A percentile compares a stretch with the other conserved stretches of the same genome.
phyloP scores from a whole-genome alignment of 1,284 basidiomycete genomes.

The Sanghuangporus weigelae region DNA sequence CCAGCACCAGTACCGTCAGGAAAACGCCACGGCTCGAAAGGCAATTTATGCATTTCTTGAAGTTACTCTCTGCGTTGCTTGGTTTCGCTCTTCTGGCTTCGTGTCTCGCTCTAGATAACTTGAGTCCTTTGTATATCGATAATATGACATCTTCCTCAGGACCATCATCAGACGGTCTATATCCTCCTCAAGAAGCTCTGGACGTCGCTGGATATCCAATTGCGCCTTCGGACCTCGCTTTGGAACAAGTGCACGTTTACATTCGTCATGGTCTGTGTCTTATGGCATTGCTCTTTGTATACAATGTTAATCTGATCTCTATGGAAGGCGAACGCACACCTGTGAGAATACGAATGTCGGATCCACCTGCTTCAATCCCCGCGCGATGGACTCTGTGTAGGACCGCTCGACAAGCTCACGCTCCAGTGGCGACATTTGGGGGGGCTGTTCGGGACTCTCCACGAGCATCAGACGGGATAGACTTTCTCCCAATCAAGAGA shows the following conservation, averaged over 20 bases:
- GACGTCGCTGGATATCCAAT: constrained; percentile 57
- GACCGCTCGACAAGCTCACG: constrained; percentile 47
- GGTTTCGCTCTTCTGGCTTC: too few relatives aligned
- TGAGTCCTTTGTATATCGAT: too few relatives aligned
- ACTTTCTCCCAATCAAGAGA: constrained; percentile 33
- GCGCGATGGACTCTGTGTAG: constrained; percentile 68
- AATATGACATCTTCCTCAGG: not conserved
- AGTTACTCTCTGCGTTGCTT: too few relatives aligned
- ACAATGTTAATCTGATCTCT: not conserved
- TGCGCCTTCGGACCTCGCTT: constrained; percentile 47
- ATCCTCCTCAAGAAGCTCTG: constrained; percentile 36
- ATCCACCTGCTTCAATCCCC: constrained; percentile 59
- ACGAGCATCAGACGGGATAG: constrained; percentile 21
- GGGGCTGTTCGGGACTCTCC: constrained; percentile 18
- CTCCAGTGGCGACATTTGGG: constrained; percentile 36
- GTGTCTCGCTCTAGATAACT: not conserved
- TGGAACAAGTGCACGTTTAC: constrained; percentile 71
- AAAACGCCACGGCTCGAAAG: too few relatives aligned
- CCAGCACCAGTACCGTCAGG: too few relatives aligned
- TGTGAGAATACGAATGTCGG: constrained; percentile 57
- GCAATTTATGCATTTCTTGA: too few relatives aligned
- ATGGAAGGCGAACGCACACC: constrained; percentile 65
- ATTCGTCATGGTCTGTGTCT: constrained; percentile 63
- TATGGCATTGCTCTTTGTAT: not conserved
- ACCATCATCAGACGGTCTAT: not conserved